A percentile compares a stretch with the other conserved stretches of the same genome.
Evolutionary conservation across 164 flowering plant genomes (phyloP).

Genomic region (Stephania japonica): DNA sequence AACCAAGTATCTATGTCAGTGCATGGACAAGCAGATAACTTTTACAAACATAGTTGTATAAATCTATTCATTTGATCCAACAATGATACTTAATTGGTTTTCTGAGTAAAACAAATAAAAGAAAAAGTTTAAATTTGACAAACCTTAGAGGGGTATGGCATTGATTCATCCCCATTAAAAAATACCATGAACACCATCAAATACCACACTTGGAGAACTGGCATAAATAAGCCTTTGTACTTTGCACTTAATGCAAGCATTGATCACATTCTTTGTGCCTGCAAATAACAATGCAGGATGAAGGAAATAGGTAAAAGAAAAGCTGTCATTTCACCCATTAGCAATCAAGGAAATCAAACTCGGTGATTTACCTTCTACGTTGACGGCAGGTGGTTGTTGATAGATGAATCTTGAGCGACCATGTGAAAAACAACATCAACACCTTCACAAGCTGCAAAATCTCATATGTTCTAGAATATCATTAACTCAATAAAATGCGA

Average conservation of each 20-base stretch:
- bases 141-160: slow-evolving; percentile 80
- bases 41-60: background rate
- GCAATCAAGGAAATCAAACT: background rate
- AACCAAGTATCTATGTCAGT: background rate
- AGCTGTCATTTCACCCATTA: background rate
- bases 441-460: slow-evolving; percentile 60
- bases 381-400: slow-evolving; percentile 78
- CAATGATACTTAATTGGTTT: background rate
- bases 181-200: slow-evolving; percentile 86
- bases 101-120: background rate
- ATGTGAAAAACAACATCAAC: slow-evolving; percentile 91
- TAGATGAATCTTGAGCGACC: slow-evolving; percentile 99
- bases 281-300: slow-evolving; percentile 11
- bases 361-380: slow-evolving; percentile 61
- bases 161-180: slow-evolving; percentile 71
- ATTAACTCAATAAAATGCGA: background rate
- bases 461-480: background rate
- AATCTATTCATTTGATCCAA: background rate
- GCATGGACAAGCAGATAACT: background rate
- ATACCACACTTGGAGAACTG: slow-evolving; percentile 95
- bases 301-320: background rate
- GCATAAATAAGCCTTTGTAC: slow-evolving; percentile 85
- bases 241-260: slow-evolving; percentile 71
- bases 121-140: background rate
- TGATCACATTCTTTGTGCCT: slow-evolving; percentile 87